Evolutionary conservation across 2,329 filamentous ascomycete species (phyloP).

Genomic region (Phialophora verrucosa): DNA sequence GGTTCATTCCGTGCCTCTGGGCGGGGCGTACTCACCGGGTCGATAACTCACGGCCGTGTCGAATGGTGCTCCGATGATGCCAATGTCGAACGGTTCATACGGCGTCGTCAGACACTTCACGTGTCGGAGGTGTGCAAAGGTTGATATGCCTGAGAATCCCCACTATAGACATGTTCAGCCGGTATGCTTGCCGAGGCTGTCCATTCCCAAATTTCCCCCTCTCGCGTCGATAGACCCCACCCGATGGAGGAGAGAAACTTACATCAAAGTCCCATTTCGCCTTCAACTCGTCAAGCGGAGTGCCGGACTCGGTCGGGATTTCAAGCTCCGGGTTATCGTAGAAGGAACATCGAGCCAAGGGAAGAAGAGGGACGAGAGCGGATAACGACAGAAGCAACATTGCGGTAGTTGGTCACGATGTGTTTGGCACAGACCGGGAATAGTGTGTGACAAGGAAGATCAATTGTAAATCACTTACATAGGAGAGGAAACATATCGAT

Average conservation of each 20-base stretch:
- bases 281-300: slow-evolving; percentile 50
- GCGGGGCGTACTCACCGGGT: slow-evolving; percentile 56
- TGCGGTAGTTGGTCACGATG: neutral
- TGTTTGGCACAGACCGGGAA: neutral
- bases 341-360: slow-evolving; percentile 40
- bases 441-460: neutral
- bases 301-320: slow-evolving; percentile 41
- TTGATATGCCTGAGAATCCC: slow-evolving; percentile 75
- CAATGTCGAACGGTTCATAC: slow-evolving; percentile 70
- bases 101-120: slow-evolving; percentile 72
- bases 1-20: too few relatives aligned
- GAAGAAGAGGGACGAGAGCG: slow-evolving; percentile 24
- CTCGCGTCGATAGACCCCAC: neutral
- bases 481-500: neutral
- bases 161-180: slow-evolving; percentile 49
- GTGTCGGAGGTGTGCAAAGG: slow-evolving; percentile 73
- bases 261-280: slow-evolving; percentile 57
- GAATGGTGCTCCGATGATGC: slow-evolving; percentile 73
- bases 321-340: slow-evolving; percentile 51
- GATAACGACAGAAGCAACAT: slow-evolving; percentile 18
- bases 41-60: slow-evolving; percentile 75
- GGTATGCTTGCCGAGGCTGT: neutral
- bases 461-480: slow-evolving; percentile 2
- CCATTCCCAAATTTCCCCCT: neutral
- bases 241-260: slow-evolving; percentile 25